Percentiles rank a stretch among this genome's conserved stretches.
phyloP scores from a whole-genome alignment of 1,139 yeast genomes.

The Scheffersomyces parashehatae region DNA sequence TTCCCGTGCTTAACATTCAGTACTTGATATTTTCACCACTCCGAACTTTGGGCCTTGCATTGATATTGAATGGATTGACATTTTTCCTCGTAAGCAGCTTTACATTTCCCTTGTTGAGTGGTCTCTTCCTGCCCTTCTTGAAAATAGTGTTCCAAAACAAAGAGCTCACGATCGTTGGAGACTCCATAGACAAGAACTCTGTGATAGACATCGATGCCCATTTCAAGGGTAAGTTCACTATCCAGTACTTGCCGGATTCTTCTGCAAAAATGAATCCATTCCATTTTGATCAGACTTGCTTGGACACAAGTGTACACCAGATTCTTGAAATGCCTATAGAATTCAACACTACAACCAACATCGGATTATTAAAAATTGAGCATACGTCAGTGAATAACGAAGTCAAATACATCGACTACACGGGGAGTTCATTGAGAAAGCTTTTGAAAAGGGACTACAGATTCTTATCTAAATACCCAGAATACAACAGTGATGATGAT shows the following conservation, averaged over 20 bases:
- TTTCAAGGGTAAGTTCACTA: conserved; percentile 81
- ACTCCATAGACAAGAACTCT: conserved; percentile 38
- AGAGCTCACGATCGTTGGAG: conserved; percentile 73
- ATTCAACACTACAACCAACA: conserved; percentile 76
- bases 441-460: conserved; percentile 44
- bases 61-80: conserved; percentile 36
- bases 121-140: conserved; percentile 45
- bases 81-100: conserved; percentile 43
- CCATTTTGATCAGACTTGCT: conserved; percentile 57
- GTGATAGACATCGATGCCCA: conserved; percentile 67
- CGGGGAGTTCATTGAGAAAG: conserved; percentile 54
- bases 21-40: conserved; percentile 62
- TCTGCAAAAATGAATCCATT: conserved; percentile 83
- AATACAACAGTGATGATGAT: conserved; percentile 25
- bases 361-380: conserved; percentile 67
- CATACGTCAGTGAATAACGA: conserved; percentile 58
- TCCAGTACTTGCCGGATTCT: conserved; percentile 89
- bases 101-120: conserved; percentile 35
- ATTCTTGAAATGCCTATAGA: conserved; percentile 63
- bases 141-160: conserved; percentile 46
- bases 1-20: conserved; percentile 78
- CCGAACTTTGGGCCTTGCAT: conserved; percentile 46
- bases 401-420: conserved; percentile 50
- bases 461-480: conserved; percentile 27
- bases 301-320: conserved; percentile 34